Evolutionary conservation across 345 rosid species (phyloP).

Genomic region (Rhizophora apiculata): DNA sequence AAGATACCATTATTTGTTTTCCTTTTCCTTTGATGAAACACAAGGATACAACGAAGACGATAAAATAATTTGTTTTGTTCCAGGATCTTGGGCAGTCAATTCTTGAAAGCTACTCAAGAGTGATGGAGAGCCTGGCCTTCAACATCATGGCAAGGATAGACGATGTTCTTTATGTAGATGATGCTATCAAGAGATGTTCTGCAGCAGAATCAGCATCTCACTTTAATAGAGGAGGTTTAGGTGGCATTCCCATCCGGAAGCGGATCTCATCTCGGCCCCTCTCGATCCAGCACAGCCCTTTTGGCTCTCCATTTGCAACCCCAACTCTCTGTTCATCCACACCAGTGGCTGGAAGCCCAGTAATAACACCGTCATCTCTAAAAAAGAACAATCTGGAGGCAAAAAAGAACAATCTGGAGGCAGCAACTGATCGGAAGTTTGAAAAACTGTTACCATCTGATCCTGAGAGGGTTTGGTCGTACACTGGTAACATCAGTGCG

Average conservation of each 20-base stretch:
- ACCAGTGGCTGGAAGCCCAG: slow-evolving; percentile 57
- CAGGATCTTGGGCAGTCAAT: slow-evolving; percentile 99
- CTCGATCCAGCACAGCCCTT: slow-evolving; percentile 62
- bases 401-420: slow-evolving; percentile 41
- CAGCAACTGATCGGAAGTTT: slow-evolving; percentile 33
- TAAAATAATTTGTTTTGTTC: slow-evolving; percentile 6
- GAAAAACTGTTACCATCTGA: slow-evolving; percentile 39
- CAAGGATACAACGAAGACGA: background rate
- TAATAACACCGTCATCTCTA: slow-evolving; percentile 38
- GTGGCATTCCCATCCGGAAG: slow-evolving; percentile 68
- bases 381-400: slow-evolving; percentile 44
- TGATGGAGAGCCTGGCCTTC: slow-evolving; percentile 97
- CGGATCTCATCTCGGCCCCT: slow-evolving; percentile 67
- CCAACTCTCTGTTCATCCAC: slow-evolving; percentile 58
- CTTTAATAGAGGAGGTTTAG: slow-evolving; percentile 55
- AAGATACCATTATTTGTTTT: background rate
- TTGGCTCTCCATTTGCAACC: slow-evolving; percentile 66
- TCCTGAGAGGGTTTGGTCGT: slow-evolving; percentile 70
- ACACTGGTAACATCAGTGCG: slow-evolving; percentile 65
- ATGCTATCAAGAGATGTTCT: slow-evolving; percentile 54
- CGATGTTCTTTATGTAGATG: slow-evolving; percentile 87
- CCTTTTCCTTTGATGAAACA: background rate
- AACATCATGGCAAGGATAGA: slow-evolving; percentile 95
- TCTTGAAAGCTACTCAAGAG: slow-evolving; percentile 97
- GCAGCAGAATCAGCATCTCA: slow-evolving; percentile 59